Evolutionary conservation across 2,329 filamentous ascomycete species (phyloP), one percentile per base, ranked within the genome.

Genomic region (Claviceps spartinae): DNA sequence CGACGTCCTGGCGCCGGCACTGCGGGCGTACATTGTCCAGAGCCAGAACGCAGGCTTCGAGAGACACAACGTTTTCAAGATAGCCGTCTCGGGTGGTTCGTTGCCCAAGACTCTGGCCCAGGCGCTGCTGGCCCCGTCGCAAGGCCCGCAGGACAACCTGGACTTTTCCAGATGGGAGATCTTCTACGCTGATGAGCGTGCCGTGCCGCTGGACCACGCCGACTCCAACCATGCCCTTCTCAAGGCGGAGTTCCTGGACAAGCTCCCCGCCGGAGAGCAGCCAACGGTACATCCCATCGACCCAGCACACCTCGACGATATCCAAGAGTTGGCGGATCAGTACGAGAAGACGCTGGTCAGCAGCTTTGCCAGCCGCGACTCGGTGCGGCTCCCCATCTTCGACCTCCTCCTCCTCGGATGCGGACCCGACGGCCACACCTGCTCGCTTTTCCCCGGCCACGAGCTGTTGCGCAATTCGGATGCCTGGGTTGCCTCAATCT

Each of bases 151-250:
- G 52, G 86, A 89, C 64, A 76, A 72, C 4, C 70, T 90, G 59
- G 75, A 85, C 61, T 95, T 94, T 70, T 74, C 77, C 65, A 88
- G 87, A 68, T 98, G 93, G 93, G 87, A 97, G 63, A 88, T 98
- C 64, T 98, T 97, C 77, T 97, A 96, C 69, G 91, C 91, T 64
- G 93, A 98, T 67, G 93, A 98, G 76, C 87, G 93, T 63, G 88
- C 88, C 60, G 93, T 97, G 50, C 86, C 93, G 22, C 83, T 96
- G 60, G 83, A 93, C 68, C 85, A 97, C 71, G 78, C 81, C 58
- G 91, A 98, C 73, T 95, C 89, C 73, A 98, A 97, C 73, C 95
- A 96, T 72, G 81, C 75, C 55, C 81, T 96, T 45, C 72, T 97
- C 60, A 93, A 95, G 74, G 74, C 81, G 47, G 89, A 96, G 71